These are phyloP conservation scores for Rhododendron simsii DNA, from an alignment of 148 eudicot species.

Conservation along the genomic window DNA sequence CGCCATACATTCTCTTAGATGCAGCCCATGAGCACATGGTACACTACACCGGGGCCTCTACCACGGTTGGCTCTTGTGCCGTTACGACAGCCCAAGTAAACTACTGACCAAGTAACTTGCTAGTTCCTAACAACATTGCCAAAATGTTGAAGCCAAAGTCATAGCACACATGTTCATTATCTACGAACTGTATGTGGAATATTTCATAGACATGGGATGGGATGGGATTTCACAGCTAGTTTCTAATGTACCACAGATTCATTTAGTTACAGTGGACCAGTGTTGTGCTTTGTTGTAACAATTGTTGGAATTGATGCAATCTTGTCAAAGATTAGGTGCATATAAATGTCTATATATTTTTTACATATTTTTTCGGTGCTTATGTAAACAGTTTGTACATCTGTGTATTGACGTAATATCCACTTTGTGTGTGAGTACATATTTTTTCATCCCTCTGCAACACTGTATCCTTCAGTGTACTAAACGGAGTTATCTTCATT, in stretches of 20 bases:
- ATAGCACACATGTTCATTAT: background rate
- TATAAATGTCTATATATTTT: background rate
- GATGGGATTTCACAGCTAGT: background rate
- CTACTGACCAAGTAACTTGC: too few relatives aligned
- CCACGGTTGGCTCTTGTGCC: background rate
- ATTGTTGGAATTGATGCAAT: background rate
- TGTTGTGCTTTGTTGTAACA: background rate
- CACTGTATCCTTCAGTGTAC: background rate
- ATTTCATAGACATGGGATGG: background rate
- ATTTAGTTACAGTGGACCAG: background rate
- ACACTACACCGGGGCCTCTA: background rate
- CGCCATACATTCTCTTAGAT: background rate
- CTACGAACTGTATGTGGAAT: background rate
- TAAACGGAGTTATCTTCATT: background rate
- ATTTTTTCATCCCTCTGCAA: background rate
- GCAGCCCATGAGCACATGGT: background rate
- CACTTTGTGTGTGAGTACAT: background rate
- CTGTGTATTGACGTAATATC: background rate
- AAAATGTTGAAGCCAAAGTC: background rate
- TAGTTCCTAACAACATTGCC: background rate
- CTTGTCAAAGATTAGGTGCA: background rate
- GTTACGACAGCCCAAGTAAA: background rate
- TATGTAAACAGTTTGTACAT: background rate
- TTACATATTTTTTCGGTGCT: background rate
- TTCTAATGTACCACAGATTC: background rate